These are phyloP conservation scores for Euphorbia tirucalli DNA, from an alignment of 345 rosid species.

Conservation along the genomic window DNA sequence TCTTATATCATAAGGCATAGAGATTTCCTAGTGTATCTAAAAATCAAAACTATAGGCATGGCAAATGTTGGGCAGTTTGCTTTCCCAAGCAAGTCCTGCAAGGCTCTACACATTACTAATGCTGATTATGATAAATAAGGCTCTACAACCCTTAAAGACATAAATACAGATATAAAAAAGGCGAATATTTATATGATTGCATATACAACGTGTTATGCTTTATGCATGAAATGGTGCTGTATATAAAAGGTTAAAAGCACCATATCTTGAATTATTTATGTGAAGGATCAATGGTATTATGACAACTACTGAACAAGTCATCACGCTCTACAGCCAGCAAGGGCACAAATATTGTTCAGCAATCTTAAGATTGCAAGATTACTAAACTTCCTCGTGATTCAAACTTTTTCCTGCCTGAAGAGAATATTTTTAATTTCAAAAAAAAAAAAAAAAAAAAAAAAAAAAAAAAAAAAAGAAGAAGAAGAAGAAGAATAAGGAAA, in stretches of 20 bases:
- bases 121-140: neutral
- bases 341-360: neutral
- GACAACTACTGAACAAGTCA: neutral
- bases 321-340: neutral
- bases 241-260: neutral
- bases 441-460: too few species aligned
- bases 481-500: too few species aligned
- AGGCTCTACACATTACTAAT: neutral
- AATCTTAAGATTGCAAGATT: neutral
- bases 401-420: neutral
- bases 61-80: neutral
- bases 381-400: neutral
- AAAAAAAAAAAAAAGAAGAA: too few species aligned
- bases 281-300: neutral
- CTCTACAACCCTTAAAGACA: neutral
- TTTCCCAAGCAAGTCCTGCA: neutral
- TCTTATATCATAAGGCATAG: neutral
- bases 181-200: too few species aligned
- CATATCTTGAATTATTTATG: neutral
- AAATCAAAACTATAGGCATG: neutral
- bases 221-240: neutral
- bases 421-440: neutral
- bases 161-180: too few species aligned
- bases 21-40: slow-evolving; percentile 1
- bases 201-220: neutral